Evolutionary conservation across 2,329 filamentous ascomycete genomes (phyloP).

Genomic region (Berkeleyomyces basicola): DNA sequence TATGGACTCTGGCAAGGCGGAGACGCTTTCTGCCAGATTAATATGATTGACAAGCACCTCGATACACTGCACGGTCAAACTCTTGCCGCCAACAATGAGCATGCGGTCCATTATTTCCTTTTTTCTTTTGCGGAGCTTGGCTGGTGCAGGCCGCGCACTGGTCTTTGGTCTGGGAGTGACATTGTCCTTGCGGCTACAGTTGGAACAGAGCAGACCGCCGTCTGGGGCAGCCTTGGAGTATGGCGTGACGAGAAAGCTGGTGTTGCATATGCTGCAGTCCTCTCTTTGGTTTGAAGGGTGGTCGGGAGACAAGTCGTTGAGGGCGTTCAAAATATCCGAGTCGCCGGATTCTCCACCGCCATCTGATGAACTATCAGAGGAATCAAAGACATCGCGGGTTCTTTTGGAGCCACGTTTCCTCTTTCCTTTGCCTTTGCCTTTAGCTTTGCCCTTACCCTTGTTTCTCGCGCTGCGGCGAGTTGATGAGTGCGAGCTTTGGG

Average conservation of each 20-base stretch:
- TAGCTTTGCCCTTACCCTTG: neutral
- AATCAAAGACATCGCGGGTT: slow-evolving; percentile 16
- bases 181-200: slow-evolving; percentile 47
- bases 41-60: slow-evolving; percentile 48
- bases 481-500: neutral
- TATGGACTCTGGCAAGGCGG: slow-evolving; percentile 38
- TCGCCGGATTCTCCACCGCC: slow-evolving; percentile 30
- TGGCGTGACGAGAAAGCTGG: slow-evolving; percentile 81
- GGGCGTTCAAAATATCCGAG: slow-evolving; percentile 22
- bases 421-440: neutral
- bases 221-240: slow-evolving; percentile 69
- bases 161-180: slow-evolving; percentile 31
- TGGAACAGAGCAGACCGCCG: slow-evolving; percentile 71
- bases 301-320: neutral
- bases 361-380: slow-evolving; percentile 15
- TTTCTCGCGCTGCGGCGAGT: neutral
- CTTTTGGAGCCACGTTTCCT: neutral
- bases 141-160: slow-evolving; percentile 15
- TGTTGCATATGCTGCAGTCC: slow-evolving; percentile 71
- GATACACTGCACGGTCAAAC: slow-evolving; percentile 46
- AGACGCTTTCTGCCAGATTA: slow-evolving; percentile 43
- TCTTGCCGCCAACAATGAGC: slow-evolving; percentile 48
- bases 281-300: slow-evolving; percentile 60
- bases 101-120: slow-evolving; percentile 72
- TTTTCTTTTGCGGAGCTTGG: slow-evolving; percentile 30